Evolutionary conservation across 495 filamentous ascomycete genomes (phyloP), one percentile per base, ranked within the genome.

Genomic region (Aspergillus bertholletiae): DNA sequence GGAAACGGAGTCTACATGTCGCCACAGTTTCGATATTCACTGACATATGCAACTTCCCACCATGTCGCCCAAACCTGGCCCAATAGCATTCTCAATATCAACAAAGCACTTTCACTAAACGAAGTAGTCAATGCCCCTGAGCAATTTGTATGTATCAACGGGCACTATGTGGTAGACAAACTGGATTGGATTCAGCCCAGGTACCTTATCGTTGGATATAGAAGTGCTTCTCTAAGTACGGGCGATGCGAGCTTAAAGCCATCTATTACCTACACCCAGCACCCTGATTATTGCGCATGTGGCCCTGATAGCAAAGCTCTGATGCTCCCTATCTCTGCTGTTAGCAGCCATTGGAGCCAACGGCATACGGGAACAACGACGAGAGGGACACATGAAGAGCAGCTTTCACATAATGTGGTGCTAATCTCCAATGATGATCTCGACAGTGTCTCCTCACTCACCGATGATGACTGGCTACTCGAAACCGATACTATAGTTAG

Each of bases 111-210:
- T n/a, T 85, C 88, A 27, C 67, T 97, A 49, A 92, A 93, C 63
- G 93, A 97, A 60, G 86, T 97, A 48, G 85, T 96, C 60, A 96
- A 96, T 61, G 77, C 75, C 0, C 83, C 90, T 0, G 27, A 71
- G 0, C 59, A 88, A 46, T 96, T 89, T 59, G 65, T 78, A 21
- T 50, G 15, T 50, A 76, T 69, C 1, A 30, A 3, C 0, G 87
- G 86, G 0, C 80, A 85, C 65, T 84, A 88, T 28, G 93, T 96
- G 15, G 86, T 97, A 2, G 65, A 78, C 5, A 77, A 90, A 30
- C 71, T 87, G 13, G 87, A 95, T 57, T 97, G 93, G 93, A 92
- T 95, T 54, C 92, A 96, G 62, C 88, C 89, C 21, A 79, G 93
- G 53, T 97, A 96, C 68, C 75, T 97, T 3, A 92, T 96, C 58